Base-by-base conservation (phyloP, 768 basidiomycete genomes). In the Boletellus ananas region DNA sequence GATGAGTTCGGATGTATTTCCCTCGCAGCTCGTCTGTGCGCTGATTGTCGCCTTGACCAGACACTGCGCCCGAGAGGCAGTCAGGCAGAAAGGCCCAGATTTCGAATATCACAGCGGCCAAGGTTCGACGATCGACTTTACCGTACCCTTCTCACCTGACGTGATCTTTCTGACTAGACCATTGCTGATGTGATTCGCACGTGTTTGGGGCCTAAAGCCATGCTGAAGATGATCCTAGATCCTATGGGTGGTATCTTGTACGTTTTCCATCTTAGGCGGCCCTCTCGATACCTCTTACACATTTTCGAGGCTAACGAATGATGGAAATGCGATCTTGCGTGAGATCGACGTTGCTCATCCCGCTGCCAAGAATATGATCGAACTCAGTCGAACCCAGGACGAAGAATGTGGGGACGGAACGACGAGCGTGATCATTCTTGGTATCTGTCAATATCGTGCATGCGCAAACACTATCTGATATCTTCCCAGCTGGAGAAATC, bases 151-250 rank as follows among this genome's bases (percentile, higher is more conserved):
- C 25, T 20, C 12, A 13, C 29, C 8, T 29, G 29, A 21, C 29
- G 17, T 34, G 1, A 31, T 10, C 21, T 9, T 43, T 57, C 3
- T 10, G 13, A 49, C 18, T 51, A 94, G 94, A 96, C 93, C 9
- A 94, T 98, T 1, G 93, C 95, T 55, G 96, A 98, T 77, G 94
- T 99, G 5, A 97, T 98, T 60, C 72, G 95, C 54, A 98, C 95
- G 55, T 98, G 96, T 79, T 70, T 98, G 33, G 96, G 94, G 1
- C 95, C 95, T 1, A 95, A 96, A 64, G 85, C 96, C 36, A 98
- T 98, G 96, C 75, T 98, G 45, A 99, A 98, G 78, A 98, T 99
- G 96, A 96, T 98, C 59, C 72, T 97, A 38, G 95, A 98, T 73
- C 94, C 94, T 1, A 98, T 99, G 96, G 96, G 96, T 45, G 96